Conservation (phyloP, 2,329 filamentous ascomycete genomes). For the Colletotrichum magnum region DNA sequence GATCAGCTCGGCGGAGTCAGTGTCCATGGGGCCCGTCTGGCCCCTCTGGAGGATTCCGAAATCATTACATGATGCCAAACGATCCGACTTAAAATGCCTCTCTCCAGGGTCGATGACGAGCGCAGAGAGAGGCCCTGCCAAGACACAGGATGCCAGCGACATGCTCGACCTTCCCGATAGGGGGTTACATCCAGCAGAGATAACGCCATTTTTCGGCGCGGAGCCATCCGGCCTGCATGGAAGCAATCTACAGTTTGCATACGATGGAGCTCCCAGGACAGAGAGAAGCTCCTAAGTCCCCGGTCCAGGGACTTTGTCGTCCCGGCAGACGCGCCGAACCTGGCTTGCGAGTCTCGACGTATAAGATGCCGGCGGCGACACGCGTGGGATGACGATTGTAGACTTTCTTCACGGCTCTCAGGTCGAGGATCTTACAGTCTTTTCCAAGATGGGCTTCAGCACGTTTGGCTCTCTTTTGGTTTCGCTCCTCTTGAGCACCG, state of each 20-base stretch:
- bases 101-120: not conserved
- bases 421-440: not conserved
- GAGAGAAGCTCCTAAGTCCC: too few relatives aligned
- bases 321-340: not conserved
- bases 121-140: not conserved
- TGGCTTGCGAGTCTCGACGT: not conserved
- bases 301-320: too few relatives aligned
- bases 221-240: not conserved
- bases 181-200: not conserved
- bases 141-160: not conserved
- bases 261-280: not conserved
- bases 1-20: not conserved
- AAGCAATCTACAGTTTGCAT: not conserved
- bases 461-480: not conserved
- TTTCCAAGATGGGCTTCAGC: not conserved
- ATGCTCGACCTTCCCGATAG: conserved; percentile 7
- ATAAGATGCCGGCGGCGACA: not conserved
- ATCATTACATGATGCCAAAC: not conserved
- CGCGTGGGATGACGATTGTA: not conserved
- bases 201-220: conserved; percentile 5
- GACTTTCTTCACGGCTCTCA: not conserved
- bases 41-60: not conserved
- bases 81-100: not conserved
- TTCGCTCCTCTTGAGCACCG: conserved; percentile 3
- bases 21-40: not conserved